Base-by-base conservation (phyloP, 202 grass and related monocot genomes). In the Dendrocalamus latiflorus region DNA sequence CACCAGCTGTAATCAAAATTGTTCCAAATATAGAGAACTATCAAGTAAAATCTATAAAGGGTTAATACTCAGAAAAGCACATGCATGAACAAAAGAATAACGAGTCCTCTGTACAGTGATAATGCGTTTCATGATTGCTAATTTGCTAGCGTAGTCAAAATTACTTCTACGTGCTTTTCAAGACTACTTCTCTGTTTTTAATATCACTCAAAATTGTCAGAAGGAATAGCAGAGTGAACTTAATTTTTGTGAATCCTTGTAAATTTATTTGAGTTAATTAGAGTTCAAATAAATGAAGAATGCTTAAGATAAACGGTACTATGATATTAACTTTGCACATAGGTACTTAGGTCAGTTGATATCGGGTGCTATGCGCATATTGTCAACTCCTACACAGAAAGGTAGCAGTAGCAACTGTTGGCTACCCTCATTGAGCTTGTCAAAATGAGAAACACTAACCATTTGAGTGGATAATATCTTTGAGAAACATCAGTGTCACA, bases 1-100 rank as follows among this genome's bases (percentile, higher is more conserved):
- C 93, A 59, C 93, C 90, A 83, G 85, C 90, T 95, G 83, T 44
- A 86, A 74, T 15, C 7, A 54, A 62, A 47, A 51, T 55, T 48
- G 22, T 70, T 85, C 69, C 15, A 70, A 70, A 47, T 60, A 63
- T 17, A 21, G 6, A 39, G 13, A 43, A 59, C 21, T 36, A 57
- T 16, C 13, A 77, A 63, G 42, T 60, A 62, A 70, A 76, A 22
- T 13, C 45, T 67, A 15, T 26, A 14, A 18, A 43, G 4, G 3
- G n/a, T 12, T 65, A n/a, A n/a, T 63, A 38, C 14, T 47, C 9
- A 48, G 26, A 26, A 30, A 64, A 51, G 37, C 66, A 33, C 6
- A 83, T 53, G 9, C 9, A 14, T 57, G 77, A 30, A 28, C 36
- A 41, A 41, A 51, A 25, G 3, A 28, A 18, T 18, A 24, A 6